Base-by-base conservation (phyloP, 108 stramenopile genomes). In the Aurantiochytrium sp. region DNA sequence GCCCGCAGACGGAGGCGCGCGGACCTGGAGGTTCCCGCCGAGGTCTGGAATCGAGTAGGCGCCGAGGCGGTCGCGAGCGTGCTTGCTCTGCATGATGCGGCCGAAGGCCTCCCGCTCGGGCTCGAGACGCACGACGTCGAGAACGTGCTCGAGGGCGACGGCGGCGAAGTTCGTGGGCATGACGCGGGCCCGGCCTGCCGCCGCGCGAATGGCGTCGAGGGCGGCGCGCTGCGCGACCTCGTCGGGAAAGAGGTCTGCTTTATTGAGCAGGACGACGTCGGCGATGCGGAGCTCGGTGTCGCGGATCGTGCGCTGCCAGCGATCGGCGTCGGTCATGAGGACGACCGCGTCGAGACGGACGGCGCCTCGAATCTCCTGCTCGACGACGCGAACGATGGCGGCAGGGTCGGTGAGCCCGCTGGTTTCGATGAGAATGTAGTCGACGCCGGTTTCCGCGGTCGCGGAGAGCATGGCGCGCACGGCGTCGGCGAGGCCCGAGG, bases 381-480 rank as follows among this genome's bases (percentile, higher is more conserved):
- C 87, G 2, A 87, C 19, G 24, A 41, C 41, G 31, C 87, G 87
- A 21, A 87, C 55, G 37, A 87, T 68, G 3, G 55, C 55, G 12
- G 41, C 37, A 36, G 87, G 87, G 59, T 87, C 68, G 15, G 87
- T 68, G 55, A 87, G 55, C 6, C 87, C 87, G 39, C 55, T 68
- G 2, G 87, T 87, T 3, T 87, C 87, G 27, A 87, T 32, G 55
- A 87, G 55, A 22, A 87, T 34, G 30, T 87, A 87, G 59, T 87
- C 55, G 2, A 87, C 68, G 22, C 68, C 68, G 12, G 73, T 27
- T 24, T 41, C 73, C 24, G 24, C 45, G 42, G 39, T 81, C 0
- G 55, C 21, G 17, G 22, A 68, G 34, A 87, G 65, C n/a, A 87
- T 34, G 34, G 37, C 37, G n/a, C 32, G 37, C 36, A 87, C 68